phyloP scores from a whole-genome alignment of 1,139 yeast genomes.

The Sugiyamaella paludigena region DNA sequence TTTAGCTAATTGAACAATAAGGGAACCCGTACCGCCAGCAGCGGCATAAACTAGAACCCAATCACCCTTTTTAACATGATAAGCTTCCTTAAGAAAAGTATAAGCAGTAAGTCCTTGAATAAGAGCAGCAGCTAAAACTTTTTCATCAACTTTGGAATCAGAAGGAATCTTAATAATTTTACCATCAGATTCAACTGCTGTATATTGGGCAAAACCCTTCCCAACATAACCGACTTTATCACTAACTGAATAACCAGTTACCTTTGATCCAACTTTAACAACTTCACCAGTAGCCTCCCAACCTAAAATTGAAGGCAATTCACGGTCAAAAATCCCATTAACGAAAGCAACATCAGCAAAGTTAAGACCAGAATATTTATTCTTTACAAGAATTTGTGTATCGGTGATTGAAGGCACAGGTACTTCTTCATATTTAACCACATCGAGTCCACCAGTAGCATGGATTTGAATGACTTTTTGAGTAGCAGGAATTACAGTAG shows the following conservation, averaged over 20 bases:
- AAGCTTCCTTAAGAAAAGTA: slow-evolving; percentile 64
- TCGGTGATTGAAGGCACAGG: slow-evolving; percentile 58
- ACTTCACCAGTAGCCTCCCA: slow-evolving; percentile 80
- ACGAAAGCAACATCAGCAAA: slow-evolving; percentile 82
- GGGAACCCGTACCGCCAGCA: slow-evolving; percentile 87
- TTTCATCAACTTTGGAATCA: slow-evolving; percentile 38
- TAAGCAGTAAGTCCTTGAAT: slow-evolving; percentile 80
- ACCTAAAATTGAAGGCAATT: slow-evolving; percentile 66
- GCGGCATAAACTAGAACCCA: slow-evolving; percentile 52
- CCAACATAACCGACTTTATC: slow-evolving; percentile 64
- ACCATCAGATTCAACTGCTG: slow-evolving; percentile 38
- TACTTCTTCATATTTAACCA: slow-evolving; percentile 49
- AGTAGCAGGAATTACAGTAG: slow-evolving; percentile 48
- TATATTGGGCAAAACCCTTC: slow-evolving; percentile 68
- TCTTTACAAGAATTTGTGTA: slow-evolving; percentile 64
- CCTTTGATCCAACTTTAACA: slow-evolving; percentile 63
- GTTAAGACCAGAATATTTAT: slow-evolving; percentile 73
- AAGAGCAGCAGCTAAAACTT: slow-evolving; percentile 57
- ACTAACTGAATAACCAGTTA: slow-evolving; percentile 58
- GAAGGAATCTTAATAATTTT: slow-evolving; percentile 41
- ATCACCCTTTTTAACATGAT: slow-evolving; percentile 61
- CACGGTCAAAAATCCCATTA: slow-evolving; percentile 61
- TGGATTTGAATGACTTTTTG: slow-evolving; percentile 60
- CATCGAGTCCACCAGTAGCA: slow-evolving; percentile 57
- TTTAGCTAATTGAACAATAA: slow-evolving; percentile 61